Conservation (phyloP, 768 basidiomycete species). For the Tubosaeta sp. region DNA sequence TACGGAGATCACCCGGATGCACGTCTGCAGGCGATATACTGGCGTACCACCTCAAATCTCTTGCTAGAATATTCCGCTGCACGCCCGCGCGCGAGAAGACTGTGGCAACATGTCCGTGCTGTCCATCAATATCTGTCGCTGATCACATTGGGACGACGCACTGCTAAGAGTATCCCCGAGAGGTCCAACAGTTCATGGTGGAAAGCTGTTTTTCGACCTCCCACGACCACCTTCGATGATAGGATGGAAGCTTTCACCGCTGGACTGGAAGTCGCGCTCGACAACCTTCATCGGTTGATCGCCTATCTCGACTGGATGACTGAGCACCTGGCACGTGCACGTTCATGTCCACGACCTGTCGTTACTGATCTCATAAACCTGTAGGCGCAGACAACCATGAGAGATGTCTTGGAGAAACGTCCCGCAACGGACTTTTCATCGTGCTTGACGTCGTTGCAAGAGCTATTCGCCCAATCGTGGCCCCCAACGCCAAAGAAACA, state of each 20-base stretch:
- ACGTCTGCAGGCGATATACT: conserved; percentile 24
- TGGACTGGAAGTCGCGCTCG: conserved; percentile 21
- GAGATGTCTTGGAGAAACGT: conserved; percentile 6
- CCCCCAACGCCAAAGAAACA: conserved; percentile 2
- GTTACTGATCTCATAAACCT: conserved; percentile 3
- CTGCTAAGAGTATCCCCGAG: neutral
- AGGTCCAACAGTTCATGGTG: conserved; percentile 2
- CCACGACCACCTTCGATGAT: conserved; percentile 5
- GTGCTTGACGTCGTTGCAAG: conserved; percentile 15
- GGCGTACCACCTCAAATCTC: conserved; percentile 29
- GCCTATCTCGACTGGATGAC: conserved; percentile 30
- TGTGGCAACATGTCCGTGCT: conserved; percentile 14
- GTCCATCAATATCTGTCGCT: conserved; percentile 14
- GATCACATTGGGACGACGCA: neutral
- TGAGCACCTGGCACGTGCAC: conserved; percentile 20
- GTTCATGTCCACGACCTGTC: neutral
- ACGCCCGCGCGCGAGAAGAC: conserved; percentile 15
- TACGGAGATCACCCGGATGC: conserved; percentile 3
- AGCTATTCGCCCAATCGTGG: conserved; percentile 19
- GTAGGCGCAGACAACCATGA: conserved; percentile 18
- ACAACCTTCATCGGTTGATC: conserved; percentile 16
- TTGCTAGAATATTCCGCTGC: conserved; percentile 31
- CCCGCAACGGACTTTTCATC: conserved; percentile 12
- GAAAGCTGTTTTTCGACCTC: conserved; percentile 3
- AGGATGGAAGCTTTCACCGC: conserved; percentile 10